These are phyloP conservation scores for Ochromonas danica DNA, from an alignment of 108 stramenopile genomes.

Conservation along the genomic window DNA sequence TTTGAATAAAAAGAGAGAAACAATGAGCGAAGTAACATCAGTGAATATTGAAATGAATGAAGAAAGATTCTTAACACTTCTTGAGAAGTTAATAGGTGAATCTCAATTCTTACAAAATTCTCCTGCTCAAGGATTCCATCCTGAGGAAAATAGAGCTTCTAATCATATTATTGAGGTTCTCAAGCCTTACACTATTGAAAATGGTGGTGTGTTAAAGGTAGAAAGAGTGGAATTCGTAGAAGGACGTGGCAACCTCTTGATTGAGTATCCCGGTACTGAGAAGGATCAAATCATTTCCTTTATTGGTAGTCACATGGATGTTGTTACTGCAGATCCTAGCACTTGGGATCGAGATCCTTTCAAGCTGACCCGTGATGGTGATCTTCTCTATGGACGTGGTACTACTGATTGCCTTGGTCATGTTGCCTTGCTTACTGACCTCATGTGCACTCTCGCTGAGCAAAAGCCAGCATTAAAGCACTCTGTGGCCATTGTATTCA, in stretches of 20 bases:
- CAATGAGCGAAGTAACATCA: no score
- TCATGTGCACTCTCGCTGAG: conserved; percentile 56
- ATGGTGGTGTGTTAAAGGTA: conserved; percentile 62
- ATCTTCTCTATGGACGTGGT: conserved; percentile 62
- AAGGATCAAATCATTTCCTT: conserved; percentile 53
- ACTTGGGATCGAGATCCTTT: conserved; percentile 63
- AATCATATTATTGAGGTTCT: conserved; percentile 57
- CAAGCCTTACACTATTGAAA: conserved; percentile 54
- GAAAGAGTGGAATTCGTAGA: conserved; percentile 58
- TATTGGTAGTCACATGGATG: conserved; percentile 64
- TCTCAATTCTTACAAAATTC: conserved; percentile 53
- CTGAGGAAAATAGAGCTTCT: conserved; percentile 51
- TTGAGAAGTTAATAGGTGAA: conserved; percentile 61
- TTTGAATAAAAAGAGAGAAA: no score
- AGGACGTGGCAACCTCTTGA: conserved; percentile 62
- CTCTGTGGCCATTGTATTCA: conserved; percentile 57
- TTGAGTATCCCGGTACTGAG: conserved; percentile 57
- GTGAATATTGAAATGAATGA: no score
- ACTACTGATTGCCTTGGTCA: conserved; percentile 69
- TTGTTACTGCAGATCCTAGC: conserved; percentile 61
- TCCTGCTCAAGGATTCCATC: conserved; percentile 52
- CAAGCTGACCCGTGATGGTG: conserved; percentile 57
- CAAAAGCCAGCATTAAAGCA: conserved; percentile 49
- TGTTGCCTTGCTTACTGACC: conserved; percentile 62
- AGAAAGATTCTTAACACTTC: conserved; percentile 56